phyloP scores from a whole-genome alignment of 129 eudicot genomes.

The Flaveria trinervia region DNA sequence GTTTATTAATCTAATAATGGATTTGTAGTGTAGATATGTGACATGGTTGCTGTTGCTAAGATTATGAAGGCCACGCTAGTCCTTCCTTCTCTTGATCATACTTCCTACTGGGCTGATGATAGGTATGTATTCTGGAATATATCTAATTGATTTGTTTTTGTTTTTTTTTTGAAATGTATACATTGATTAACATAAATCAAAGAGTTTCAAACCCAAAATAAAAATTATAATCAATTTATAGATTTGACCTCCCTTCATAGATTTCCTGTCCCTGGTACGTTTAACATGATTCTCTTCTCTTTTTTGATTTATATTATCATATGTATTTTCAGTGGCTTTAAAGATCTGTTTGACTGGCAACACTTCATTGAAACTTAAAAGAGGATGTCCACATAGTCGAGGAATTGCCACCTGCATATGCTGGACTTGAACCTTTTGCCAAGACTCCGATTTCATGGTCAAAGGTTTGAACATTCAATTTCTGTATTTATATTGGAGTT shows the following conservation, averaged over 20 bases:
- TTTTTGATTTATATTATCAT: slow-evolving; percentile 8
- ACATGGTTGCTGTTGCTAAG: slow-evolving; percentile 98
- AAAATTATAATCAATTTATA: neutral
- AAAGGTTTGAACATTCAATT: slow-evolving; percentile 55
- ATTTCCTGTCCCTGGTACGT: neutral
- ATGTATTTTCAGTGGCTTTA: slow-evolving; percentile 75
- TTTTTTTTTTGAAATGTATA: neutral
- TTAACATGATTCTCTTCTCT: slow-evolving; percentile 18
- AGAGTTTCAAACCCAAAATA: neutral
- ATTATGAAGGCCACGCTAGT: slow-evolving; percentile 93
- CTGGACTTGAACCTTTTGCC: slow-evolving; percentile 75
- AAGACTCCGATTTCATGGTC: slow-evolving; percentile 99
- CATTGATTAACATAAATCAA: neutral
- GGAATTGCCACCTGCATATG: slow-evolving; percentile 67
- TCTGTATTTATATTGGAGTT: neutral
- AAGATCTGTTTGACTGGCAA: slow-evolving; percentile 96
- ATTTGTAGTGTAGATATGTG: slow-evolving; percentile 96
- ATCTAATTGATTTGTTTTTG: neutral
- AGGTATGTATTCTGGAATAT: slow-evolving; percentile 49
- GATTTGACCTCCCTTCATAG: neutral
- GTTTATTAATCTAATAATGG: slow-evolving; percentile 50
- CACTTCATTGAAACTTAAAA: slow-evolving; percentile 86
- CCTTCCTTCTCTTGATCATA: slow-evolving; percentile 95
- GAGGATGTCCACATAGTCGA: slow-evolving; percentile 86
- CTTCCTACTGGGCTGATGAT: slow-evolving; percentile 98